phyloP scores from a whole-genome alignment of 192 early-diverging fungal species.

The Coemansia sp. region DNA sequence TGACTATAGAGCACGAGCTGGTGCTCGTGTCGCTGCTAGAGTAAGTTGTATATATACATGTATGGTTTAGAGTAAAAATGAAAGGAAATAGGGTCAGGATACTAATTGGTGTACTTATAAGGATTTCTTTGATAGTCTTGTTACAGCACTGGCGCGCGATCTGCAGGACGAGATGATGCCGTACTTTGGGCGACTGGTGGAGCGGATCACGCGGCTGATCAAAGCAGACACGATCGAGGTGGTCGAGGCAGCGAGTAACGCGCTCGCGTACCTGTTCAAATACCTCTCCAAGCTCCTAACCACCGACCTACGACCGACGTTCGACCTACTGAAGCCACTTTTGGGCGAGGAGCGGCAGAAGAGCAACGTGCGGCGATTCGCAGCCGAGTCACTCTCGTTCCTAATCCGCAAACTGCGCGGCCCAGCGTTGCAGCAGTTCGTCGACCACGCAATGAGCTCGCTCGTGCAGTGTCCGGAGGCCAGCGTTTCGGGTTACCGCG shows the following conservation, averaged over 20 bases:
- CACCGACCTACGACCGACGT: conserved; percentile 69
- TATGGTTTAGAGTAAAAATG: no score
- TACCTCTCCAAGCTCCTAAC: conserved; percentile 71
- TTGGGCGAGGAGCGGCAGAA: conserved; percentile 68
- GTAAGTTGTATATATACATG: conserved; percentile 47
- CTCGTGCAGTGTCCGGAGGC: conserved; percentile 23
- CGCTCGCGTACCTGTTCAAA: conserved; percentile 91
- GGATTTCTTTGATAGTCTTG: no score
- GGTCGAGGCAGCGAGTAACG: conserved; percentile 82
- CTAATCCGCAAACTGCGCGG: conserved; percentile 76
- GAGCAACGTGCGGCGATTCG: conserved; percentile 79
- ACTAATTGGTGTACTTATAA: no score
- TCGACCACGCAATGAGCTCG: conserved; percentile 60
- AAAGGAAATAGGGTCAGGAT: no score
- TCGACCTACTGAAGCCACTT: conserved; percentile 70
- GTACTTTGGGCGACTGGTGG: conserved; percentile 68
- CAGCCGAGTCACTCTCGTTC: conserved; percentile 89
- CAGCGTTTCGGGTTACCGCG: conserved; percentile 55
- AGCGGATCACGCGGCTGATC: conserved; percentile 64
- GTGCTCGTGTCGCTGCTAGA: conserved; percentile 82
- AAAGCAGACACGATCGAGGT: conserved; percentile 65
- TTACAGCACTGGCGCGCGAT: conserved; percentile 82
- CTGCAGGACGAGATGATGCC: conserved; percentile 88
- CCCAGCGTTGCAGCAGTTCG: conserved; percentile 58
- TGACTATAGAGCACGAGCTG: conserved; percentile 60